Evolutionary conservation across 495 filamentous ascomycete genomes (phyloP), one percentile per base, ranked within the genome.

Genomic region (Penicillium samsonianum): DNA sequence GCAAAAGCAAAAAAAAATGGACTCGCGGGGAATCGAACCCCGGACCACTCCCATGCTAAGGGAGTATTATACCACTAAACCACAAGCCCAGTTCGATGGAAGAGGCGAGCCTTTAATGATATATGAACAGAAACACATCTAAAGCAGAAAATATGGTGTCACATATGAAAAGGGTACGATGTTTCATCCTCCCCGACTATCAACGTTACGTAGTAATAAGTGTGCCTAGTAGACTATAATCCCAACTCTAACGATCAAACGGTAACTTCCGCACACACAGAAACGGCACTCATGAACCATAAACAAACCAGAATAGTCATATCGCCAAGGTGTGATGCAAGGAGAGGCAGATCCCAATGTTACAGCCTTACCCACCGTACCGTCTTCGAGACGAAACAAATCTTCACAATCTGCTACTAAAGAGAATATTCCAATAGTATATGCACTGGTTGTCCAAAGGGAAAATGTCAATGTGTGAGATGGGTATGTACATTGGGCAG

Each of bases 1-100:
- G 12, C 9, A 17, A 46, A 46, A 47, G 30, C 11, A 86, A 59
- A 68, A 68, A 69, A 71, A 65, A 58, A 63, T 74, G 72, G 72
- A 74, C 70, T 73, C 75, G 79, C 79, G 72, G 79, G 78, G 76
- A 81, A 80, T 81, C 75, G 78, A 82, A 81, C 75, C 79, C 79
- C 73, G 76, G 79, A 81, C 78, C 76, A 77, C 77, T 73, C 76
- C 75, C 75, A 78, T 73, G 69, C 74, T 73, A 77, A 77, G 68
- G 63, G 67, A 62, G 68, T 67, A 68, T 74, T 73, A 75, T 75
- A 73, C 72, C 72, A 75, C 72, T 75, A 75, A 72, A 75, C 72
- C 72, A 75, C 71, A 73, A 70, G 68, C 70, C 70, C 70, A 62
- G 16, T 61, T 60, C 16, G 11, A 49, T 65, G 42, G 16, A 31